Base-by-base conservation (phyloP, 371 early-diverging fungal genomes). In the Batrachochytrium dendrobatidis region DNA sequence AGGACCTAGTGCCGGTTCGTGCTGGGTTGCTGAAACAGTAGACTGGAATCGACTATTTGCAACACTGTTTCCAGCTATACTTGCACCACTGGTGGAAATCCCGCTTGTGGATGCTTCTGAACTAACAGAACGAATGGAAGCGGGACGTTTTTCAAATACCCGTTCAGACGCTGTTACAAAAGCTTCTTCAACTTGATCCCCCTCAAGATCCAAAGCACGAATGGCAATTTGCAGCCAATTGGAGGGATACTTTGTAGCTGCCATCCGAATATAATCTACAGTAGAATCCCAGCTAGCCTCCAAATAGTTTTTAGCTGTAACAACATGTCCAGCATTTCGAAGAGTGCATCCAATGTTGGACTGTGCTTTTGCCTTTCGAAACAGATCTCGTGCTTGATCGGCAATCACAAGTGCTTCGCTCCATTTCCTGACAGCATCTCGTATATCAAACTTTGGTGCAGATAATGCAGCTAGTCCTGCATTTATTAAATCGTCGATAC, bases 1-100 rank as follows among this genome's bases (percentile, higher is more conserved):
- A 20, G 78, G 78, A 2, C 78, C 78, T 30, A 61, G 62, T n/a
- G 69, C 53, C 15, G 63, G 53, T 48, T 73, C 68, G 17, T 49
- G 57, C 33, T 22, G 22, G 1, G 32, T 32, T 3, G 32, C 32
- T 22, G 58, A 56, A 12, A 33, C 35, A 3, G 30, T n/a, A 7
- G 58, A 61, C n/a, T n/a, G n/a, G n/a, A n/a, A n/a, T n/a, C n/a
- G n/a, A n/a, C n/a, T n/a, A n/a, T n/a, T n/a, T n/a, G n/a, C n/a
- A n/a, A n/a, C n/a, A n/a, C n/a, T n/a, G n/a, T n/a, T n/a, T n/a
- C n/a, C n/a, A 20, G 58, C 46, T 20, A 20, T 26, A 12, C 49
- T 34, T 20, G 51, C 63, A 53, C 44, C 12, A 39, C 25, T 3
- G 29, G 49, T 33, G 55, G 53, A 12, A 46, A 44, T 28, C 30